These are phyloP conservation scores for Westerdykella sp. DNA, from an alignment of 2,329 filamentous ascomycete species.

Conservation along the genomic window DNA sequence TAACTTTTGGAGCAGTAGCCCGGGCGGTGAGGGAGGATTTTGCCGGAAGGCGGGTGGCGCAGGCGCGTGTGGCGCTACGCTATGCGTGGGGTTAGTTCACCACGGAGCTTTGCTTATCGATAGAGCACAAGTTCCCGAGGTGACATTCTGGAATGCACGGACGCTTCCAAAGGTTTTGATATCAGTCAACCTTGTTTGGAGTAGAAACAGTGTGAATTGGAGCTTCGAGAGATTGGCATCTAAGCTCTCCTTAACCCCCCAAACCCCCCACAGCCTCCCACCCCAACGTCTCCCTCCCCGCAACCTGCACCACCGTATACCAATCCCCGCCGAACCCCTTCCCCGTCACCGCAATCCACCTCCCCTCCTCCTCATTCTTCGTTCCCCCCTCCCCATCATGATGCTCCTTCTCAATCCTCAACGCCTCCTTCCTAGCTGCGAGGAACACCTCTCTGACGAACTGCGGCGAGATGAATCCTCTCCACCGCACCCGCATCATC, in stretches of 20 bases:
- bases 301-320: constrained; percentile 31
- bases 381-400: constrained; percentile 9
- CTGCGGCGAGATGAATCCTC: constrained; percentile 37
- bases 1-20: no score
- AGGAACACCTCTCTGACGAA: constrained; percentile 31
- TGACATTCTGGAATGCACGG: no score
- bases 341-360: constrained; percentile 29
- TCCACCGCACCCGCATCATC: constrained; percentile 39
- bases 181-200: no score
- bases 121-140: no score
- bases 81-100: no score
- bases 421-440: constrained; percentile 12
- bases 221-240: no score
- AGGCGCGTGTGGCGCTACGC: no score
- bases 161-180: no score
- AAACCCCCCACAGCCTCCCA: constrained; percentile 25
- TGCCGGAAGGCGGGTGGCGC: no score
- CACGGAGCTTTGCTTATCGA: no score
- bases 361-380: constrained; percentile 7
- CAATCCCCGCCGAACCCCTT: constrained; percentile 22
- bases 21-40: no score
- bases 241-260: neutral
- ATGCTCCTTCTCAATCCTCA: constrained; percentile 12
- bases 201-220: no score
- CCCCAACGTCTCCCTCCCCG: constrained; percentile 24